Evolutionary conservation across 1,139 yeast species (phyloP).

Genomic region (Blastobotrys apis): DNA sequence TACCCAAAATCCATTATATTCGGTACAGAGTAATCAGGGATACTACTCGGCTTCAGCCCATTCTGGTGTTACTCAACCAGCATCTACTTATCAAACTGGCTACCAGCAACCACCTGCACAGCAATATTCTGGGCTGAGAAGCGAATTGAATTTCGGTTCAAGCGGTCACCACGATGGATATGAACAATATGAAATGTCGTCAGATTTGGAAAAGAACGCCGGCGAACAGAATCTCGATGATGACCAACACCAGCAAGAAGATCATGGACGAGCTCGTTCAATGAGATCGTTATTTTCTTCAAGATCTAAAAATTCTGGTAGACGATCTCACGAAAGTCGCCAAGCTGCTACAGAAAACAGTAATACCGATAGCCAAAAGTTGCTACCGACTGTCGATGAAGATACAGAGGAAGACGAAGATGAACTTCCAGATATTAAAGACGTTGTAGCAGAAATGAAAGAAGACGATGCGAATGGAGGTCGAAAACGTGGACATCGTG

Average conservation of each 20-base stretch:
- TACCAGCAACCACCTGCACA: no score
- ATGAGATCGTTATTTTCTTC: slow-evolving; percentile 19
- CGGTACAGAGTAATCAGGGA: no score
- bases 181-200: background rate
- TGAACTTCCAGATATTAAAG: slow-evolving; percentile 28
- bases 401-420: slow-evolving; percentile 29
- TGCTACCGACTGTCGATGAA: slow-evolving; percentile 13
- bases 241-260: slow-evolving; percentile 7
- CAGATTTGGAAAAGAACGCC: slow-evolving; percentile 8
- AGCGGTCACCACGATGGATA: background rate
- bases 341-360: slow-evolving; percentile 9
- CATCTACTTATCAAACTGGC: no score
- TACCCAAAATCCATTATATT: no score
- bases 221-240: background rate
- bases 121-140: no score
- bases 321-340: slow-evolving; percentile 13
- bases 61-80: no score
- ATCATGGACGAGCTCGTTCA: slow-evolving; percentile 12
- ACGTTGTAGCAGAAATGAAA: slow-evolving; percentile 27
- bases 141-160: no score
- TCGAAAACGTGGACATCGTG: slow-evolving; percentile 16
- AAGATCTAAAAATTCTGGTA: slow-evolving; percentile 11
- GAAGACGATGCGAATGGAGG: slow-evolving; percentile 16
- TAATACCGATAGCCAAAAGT: slow-evolving; percentile 11
- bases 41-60: no score